These are phyloP conservation scores for Durusdinium trenchii DNA, from an alignment of 73 alveolate genomes.

Conservation along the genomic window DNA sequence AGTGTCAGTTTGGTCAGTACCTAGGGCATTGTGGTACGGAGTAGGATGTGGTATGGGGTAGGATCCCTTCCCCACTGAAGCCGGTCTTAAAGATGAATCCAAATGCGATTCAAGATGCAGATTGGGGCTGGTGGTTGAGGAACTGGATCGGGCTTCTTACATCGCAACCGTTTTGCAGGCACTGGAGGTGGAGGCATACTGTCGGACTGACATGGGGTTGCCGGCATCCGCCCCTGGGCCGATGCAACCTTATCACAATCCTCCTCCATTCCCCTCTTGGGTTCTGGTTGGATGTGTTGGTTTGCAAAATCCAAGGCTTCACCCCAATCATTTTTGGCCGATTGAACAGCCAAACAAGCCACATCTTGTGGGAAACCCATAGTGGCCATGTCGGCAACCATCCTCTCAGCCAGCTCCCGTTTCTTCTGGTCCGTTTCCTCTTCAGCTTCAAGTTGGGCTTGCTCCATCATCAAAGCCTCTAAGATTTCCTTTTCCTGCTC, in stretches of 20 bases:
- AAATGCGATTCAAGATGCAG: background rate
- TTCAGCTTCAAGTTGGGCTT: background rate
- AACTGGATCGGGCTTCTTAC: background rate
- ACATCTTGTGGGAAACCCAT: background rate
- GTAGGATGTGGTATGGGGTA: background rate
- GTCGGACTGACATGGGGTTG: background rate
- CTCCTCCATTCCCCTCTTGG: background rate
- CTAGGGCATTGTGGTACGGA: background rate
- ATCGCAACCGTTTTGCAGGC: background rate
- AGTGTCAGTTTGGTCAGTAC: constrained; percentile 6
- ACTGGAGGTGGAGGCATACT: constrained; percentile 19
- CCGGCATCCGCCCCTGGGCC: background rate
- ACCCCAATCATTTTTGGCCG: background rate
- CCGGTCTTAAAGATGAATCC: background rate
- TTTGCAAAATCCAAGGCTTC: background rate
- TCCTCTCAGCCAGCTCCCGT: background rate
- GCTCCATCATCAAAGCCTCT: background rate
- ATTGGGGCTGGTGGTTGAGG: background rate
- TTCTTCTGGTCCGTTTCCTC: background rate
- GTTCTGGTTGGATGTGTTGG: background rate
- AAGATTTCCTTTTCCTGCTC: background rate
- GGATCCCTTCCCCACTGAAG: background rate
- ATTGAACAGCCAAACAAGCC: background rate
- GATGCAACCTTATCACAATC: background rate
- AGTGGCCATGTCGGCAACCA: background rate